A percentile compares a stretch with the other conserved stretches of the same genome.
phyloP scores from a whole-genome alignment of 176 grass and related monocot genomes.

The Phoenix roebelenii region DNA sequence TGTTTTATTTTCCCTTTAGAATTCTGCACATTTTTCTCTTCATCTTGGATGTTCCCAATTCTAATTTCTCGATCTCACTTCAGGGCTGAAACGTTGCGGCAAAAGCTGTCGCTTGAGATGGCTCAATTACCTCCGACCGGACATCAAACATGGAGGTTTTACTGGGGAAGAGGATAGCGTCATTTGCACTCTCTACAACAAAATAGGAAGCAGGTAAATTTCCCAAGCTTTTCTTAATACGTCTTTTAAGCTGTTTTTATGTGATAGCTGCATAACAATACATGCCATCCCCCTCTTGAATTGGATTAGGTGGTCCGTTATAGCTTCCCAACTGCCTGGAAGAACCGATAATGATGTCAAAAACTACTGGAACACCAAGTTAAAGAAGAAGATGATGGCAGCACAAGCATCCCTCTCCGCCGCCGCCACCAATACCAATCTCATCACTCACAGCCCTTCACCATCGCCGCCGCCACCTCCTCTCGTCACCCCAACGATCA shows the following conservation, averaged over 20 bases:
- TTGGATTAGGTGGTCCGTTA: conserved; percentile 59
- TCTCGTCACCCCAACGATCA: conserved; percentile 39
- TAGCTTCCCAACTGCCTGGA: conserved; percentile 55
- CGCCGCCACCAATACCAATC: not conserved
- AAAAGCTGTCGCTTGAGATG: conserved; percentile 83
- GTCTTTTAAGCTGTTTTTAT: not conserved
- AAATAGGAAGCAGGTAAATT: conserved; percentile 66
- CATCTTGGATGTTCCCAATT: too few relatives aligned
- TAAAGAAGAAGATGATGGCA: conserved; percentile 48
- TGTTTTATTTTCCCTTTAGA: not conserved
- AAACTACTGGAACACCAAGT: conserved; percentile 40
- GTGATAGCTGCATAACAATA: too few relatives aligned
- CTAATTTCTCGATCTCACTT: not conserved
- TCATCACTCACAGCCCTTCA: conserved; percentile 3
- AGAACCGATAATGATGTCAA: conserved; percentile 40
- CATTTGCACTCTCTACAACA: conserved; percentile 59
- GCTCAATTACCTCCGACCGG: conserved; percentile 86
- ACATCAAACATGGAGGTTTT: conserved; percentile 79
- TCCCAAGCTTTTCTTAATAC: not conserved
- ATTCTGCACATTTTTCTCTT: not conserved
- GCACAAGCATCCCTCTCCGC: not conserved
- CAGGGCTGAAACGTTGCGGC: conserved; percentile 65
- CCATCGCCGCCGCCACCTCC: conserved; percentile 4
- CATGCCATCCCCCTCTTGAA: not conserved
- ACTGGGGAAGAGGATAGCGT: conserved; percentile 70